Base-by-base conservation (phyloP, 768 basidiomycete species). In the Pilatotrama ljubarskyi region DNA sequence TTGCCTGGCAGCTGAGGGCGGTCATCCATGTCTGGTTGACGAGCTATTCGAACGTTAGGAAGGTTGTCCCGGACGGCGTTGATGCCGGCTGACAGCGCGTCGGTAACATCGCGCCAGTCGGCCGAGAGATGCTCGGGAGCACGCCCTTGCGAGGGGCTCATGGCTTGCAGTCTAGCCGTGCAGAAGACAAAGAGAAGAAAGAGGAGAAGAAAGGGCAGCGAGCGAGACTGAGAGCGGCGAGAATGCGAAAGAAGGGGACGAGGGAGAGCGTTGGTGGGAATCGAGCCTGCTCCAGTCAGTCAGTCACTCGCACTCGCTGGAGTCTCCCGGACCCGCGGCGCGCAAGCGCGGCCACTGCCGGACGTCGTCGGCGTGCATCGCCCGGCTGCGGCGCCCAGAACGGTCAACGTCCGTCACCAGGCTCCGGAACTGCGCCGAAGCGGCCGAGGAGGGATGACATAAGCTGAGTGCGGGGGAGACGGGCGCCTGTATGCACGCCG, bases 1-100 rank as follows among this genome's bases (percentile, higher is more conserved):
- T 41, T n/a, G 72, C 62, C 25, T 58, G 65, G 40, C 58, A 57
- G 18, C 65, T 50, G 63, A 6, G 41, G 24, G 18, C 56, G 58
- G 51, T 66, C 64, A 20, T 55, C 64, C 26, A 51, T 51, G 13
- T 36, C 32, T 6, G 56, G 35, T 15, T 25, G 25, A 20, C 18
- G 29, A 13, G 55, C 36, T 51, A 53, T 46, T 51, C 48, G 49
- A 44, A 40, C 46, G 15, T 59, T 20, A 0, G 48, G 43, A 25
- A 65, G 22, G 51, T 41, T 47, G 50, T 55, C 54, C 50, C 59
- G 54, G 44, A 59, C 25, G 40, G 51, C 58, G 6, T 52, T 57
- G 63, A 48, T 22, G 54, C 62, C 37, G 54, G 59, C 55, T 51
- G 66, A 46, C 58, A 64, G 36, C 18, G 59, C 57, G 25, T 62